Evolutionary conservation across 169 alveolate genomes (phyloP).

Genomic region (Theileria orientalis): DNA sequence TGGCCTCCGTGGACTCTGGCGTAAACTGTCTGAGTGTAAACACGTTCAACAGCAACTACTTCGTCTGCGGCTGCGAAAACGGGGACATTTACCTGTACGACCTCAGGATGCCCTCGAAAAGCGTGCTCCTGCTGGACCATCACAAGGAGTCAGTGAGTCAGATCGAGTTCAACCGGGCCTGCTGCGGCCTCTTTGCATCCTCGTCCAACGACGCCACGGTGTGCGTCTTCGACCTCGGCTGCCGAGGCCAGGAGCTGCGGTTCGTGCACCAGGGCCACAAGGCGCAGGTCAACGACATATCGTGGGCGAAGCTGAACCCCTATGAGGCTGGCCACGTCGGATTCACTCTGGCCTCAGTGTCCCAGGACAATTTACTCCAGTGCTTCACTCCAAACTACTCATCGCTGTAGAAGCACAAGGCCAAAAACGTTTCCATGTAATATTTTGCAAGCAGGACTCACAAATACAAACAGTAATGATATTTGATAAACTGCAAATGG

Average conservation of each 20-base stretch:
- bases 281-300: conserved; percentile 69
- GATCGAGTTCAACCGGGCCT: conserved; percentile 66
- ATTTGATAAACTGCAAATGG: too few species aligned
- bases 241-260: conserved; percentile 61
- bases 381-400: conserved; percentile 55
- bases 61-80: conserved; percentile 59
- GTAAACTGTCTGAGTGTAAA: conserved; percentile 66
- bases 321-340: conserved; percentile 32
- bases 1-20: conserved; percentile 32
- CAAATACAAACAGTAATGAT: neutral
- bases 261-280: conserved; percentile 75
- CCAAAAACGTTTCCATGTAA: neutral
- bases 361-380: conserved; percentile 52
- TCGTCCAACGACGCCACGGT: conserved; percentile 71
- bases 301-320: conserved; percentile 60
- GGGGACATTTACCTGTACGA: conserved; percentile 72
- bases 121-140: conserved; percentile 56
- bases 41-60: conserved; percentile 50
- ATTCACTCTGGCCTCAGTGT: conserved; percentile 58
- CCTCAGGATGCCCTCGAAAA: conserved; percentile 46
- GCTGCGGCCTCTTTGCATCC: conserved; percentile 74
- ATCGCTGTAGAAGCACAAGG: conserved; percentile 11
- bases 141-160: conserved; percentile 71
- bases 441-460: neutral
- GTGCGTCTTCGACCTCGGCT: conserved; percentile 70